Evolutionary conservation across 108 stramenopile species (phyloP).

Genomic region (Thalassiosira profunda): DNA sequence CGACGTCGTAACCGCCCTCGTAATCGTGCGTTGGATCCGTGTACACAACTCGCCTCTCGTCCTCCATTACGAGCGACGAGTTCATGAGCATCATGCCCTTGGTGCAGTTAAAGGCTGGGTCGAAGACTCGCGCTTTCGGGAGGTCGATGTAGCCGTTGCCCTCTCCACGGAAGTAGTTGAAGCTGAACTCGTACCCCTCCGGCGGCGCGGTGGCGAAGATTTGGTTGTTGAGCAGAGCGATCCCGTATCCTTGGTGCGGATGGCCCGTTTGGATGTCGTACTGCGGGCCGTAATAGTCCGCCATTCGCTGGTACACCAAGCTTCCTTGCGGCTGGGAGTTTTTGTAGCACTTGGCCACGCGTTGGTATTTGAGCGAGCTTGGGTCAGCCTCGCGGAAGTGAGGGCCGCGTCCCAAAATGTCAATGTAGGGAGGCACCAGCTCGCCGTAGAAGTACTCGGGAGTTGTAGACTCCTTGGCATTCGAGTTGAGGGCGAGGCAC

Average conservation of each 20-base stretch:
- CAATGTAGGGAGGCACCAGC: conserved; percentile 85
- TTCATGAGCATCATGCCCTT: conserved; percentile 76
- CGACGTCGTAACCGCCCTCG: conserved; percentile 50
- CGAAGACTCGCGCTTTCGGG: conserved; percentile 62
- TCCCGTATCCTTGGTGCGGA: conserved; percentile 77
- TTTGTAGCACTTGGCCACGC: conserved; percentile 73
- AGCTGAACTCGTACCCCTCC: conserved; percentile 25
- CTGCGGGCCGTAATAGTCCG: conserved; percentile 84
- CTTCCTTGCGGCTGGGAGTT: conserved; percentile 74
- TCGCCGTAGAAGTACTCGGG: conserved; percentile 78
- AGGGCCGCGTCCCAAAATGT: conserved; percentile 77
- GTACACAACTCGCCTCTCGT: conserved; percentile 43
- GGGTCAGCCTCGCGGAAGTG: conserved; percentile 64
- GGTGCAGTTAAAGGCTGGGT: conserved; percentile 85
- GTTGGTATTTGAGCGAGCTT: conserved; percentile 57
- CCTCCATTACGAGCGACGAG: conserved; percentile 46
- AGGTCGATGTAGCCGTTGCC: conserved; percentile 71
- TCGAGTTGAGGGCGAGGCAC: conserved; percentile 74
- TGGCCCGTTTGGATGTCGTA: conserved; percentile 82
- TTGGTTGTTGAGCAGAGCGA: conserved; percentile 27
- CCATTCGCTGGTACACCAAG: conserved; percentile 75
- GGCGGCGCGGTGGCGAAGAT: conserved; percentile 41
- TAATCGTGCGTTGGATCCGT: conserved; percentile 51
- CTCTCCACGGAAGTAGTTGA: conserved; percentile 47
- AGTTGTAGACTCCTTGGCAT: no score